Evolutionary conservation across 2,329 filamentous ascomycete genomes (phyloP).

Genomic region (Trichoderma hamatum): DNA sequence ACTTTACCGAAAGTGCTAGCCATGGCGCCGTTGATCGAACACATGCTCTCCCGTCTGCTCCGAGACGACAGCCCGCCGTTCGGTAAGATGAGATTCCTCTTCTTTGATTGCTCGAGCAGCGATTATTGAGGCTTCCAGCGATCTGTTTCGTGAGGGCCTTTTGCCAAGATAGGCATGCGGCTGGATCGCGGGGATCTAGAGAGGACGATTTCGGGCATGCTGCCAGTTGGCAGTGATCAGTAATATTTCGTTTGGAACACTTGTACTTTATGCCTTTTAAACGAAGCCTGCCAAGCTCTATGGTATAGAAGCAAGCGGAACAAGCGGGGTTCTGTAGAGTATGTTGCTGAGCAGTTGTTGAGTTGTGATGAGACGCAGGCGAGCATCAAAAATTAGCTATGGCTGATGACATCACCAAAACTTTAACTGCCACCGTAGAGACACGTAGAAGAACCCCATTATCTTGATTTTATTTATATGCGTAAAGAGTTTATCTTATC

Average conservation of each 20-base stretch:
- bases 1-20: background rate
- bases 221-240: background rate
- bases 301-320: background rate
- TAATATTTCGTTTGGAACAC: background rate
- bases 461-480: background rate
- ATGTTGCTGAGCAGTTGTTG: background rate
- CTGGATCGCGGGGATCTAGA: background rate
- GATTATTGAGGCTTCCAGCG: background rate
- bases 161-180: constrained; percentile 8
- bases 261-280: background rate
- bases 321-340: background rate
- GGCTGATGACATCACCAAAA: background rate
- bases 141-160: background rate
- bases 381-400: background rate
- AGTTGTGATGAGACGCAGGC: background rate
- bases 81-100: constrained; percentile 2
- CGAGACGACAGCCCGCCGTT: constrained; percentile 1
- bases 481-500: background rate
- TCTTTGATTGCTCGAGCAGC: background rate
- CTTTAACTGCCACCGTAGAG: background rate
- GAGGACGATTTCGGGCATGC: background rate
- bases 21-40: background rate
- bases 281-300: background rate
- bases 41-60: background rate
- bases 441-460: background rate